Evolutionary conservation across 2,329 filamentous ascomycete genomes (phyloP).

Genomic region (Verticillium zaregamsianum): DNA sequence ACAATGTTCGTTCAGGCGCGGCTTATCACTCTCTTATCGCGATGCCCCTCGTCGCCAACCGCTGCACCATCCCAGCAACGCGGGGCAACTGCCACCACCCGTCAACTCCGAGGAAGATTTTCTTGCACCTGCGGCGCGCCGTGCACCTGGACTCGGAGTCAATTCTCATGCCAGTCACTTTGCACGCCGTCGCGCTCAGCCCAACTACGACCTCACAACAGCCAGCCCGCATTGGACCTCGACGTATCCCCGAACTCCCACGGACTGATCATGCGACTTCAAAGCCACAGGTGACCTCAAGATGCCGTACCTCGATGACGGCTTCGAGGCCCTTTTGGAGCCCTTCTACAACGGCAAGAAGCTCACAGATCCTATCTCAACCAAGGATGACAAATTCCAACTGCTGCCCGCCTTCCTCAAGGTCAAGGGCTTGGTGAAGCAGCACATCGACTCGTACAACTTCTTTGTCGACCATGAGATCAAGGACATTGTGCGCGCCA

Average conservation of each 20-base stretch:
- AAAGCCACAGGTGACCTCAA: slow-evolving; percentile 17
- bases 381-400: slow-evolving; percentile 88
- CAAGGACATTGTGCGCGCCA: slow-evolving; percentile 93
- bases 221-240: background rate
- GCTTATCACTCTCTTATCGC: background rate
- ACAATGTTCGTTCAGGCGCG: too few species aligned
- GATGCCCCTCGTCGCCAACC: background rate
- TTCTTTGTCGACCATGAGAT: slow-evolving; percentile 96
- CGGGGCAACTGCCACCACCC: background rate
- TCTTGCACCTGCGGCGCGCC: background rate
- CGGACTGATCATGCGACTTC: slow-evolving; percentile 1
- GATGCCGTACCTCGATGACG: slow-evolving; percentile 56
- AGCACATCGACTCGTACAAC: slow-evolving; percentile 98
- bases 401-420: slow-evolving; percentile 95
- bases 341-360: slow-evolving; percentile 67
- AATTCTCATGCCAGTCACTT: background rate
- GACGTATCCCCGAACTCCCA: background rate
- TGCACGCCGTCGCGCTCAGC: background rate
- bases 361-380: slow-evolving; percentile 60
- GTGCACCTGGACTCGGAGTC: background rate
- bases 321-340: slow-evolving; percentile 62
- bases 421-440: slow-evolving; percentile 93
- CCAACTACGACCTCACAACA: background rate
- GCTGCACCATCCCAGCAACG: background rate
- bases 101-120: background rate